These are phyloP conservation scores for Zoysia pacifica DNA, from an alignment of 176 grass and related monocot species.

Conservation along the genomic window DNA sequence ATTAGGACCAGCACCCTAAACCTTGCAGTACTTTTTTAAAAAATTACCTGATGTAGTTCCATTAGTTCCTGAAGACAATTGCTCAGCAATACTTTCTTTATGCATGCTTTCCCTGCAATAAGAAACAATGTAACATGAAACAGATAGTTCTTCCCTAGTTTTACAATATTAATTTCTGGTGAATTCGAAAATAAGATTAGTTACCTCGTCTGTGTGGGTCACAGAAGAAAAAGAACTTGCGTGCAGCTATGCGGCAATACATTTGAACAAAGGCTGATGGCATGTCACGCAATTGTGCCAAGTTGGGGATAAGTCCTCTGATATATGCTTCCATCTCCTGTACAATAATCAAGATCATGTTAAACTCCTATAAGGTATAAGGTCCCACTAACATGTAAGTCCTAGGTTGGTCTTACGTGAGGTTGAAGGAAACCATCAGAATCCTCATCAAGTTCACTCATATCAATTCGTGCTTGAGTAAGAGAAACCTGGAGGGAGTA, in stretches of 20 bases:
- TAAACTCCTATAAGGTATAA: slow-evolving; percentile 13
- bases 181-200: background rate
- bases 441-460: slow-evolving; percentile 99
- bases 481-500: slow-evolving; percentile 80
- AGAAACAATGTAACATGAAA: background rate
- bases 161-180: slow-evolving; percentile 3
- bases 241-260: slow-evolving; percentile 99
- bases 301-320: slow-evolving; percentile 94
- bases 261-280: slow-evolving; percentile 89
- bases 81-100: slow-evolving; percentile 97
- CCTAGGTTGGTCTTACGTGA: slow-evolving; percentile 60
- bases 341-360: slow-evolving; percentile 35
- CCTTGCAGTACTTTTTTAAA: background rate
- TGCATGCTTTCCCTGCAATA: slow-evolving; percentile 89
- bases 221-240: slow-evolving; percentile 99
- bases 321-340: slow-evolving; percentile 99
- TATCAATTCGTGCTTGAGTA: slow-evolving; percentile 99
- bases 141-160: background rate
- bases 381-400: slow-evolving; percentile 12
- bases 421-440: slow-evolving; percentile 99
- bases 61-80: slow-evolving; percentile 99
- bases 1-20: background rate
- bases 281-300: slow-evolving; percentile 95
- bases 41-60: slow-evolving; percentile 91
- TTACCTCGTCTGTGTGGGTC: slow-evolving; percentile 91